These are phyloP conservation scores for Arabidopsis lyrata DNA, from an alignment of 441 rosid species.

Conservation along the genomic window DNA sequence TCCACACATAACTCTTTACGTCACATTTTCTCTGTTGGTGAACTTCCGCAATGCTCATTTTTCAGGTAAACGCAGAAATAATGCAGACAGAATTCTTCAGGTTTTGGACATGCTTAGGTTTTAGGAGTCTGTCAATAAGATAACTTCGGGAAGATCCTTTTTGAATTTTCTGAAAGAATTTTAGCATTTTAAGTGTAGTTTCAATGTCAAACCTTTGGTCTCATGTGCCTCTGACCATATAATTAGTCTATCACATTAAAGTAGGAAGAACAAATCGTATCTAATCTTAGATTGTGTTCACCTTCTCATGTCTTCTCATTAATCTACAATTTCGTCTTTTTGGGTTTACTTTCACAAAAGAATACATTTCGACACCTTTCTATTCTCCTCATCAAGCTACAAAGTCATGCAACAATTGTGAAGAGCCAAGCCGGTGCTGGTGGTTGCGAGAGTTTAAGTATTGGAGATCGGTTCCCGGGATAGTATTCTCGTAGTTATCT, in stretches of 20 bases:
- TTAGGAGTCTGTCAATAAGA: constrained; percentile 32
- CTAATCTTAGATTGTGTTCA: not conserved
- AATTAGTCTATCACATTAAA: not conserved
- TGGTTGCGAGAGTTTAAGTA: constrained; percentile 63
- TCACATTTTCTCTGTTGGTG: not conserved
- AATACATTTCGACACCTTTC: constrained; percentile 40
- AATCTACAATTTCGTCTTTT: constrained; percentile 27
- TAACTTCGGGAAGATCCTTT: constrained; percentile 33
- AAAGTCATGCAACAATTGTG: constrained; percentile 80
- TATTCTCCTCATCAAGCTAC: constrained; percentile 48
- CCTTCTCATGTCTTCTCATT: not conserved
- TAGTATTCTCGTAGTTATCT: constrained; percentile 54
- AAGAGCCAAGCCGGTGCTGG: constrained; percentile 67
- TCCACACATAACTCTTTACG: not conserved
- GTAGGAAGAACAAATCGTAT: not conserved
- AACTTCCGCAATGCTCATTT: constrained; percentile 8
- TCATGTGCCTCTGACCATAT: constrained; percentile 1
- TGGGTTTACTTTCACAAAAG: constrained; percentile 24
- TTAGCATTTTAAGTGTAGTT: constrained; percentile 21
- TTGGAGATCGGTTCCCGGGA: constrained; percentile 50
- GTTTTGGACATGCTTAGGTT: constrained; percentile 25
- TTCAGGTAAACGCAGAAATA: constrained; percentile 32
- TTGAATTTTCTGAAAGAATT: not conserved
- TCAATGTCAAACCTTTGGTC: not conserved
- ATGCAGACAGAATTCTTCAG: constrained; percentile 4